These are phyloP conservation scores for Nadsonia commutata DNA, from an alignment of 1,139 yeast species.

Conservation along the genomic window DNA sequence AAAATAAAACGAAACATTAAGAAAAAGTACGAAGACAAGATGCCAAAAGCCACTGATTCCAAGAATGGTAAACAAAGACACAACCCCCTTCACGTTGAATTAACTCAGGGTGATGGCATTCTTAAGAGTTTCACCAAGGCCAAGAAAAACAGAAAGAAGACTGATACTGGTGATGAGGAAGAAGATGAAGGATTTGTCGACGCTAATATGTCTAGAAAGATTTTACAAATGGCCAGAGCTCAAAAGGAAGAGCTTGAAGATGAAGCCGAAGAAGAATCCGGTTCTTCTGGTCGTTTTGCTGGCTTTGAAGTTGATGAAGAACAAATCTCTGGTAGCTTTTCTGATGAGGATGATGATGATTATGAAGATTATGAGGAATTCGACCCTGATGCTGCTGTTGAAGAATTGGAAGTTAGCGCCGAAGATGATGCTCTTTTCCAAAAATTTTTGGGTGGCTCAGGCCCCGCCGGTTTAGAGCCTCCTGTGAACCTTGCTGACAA, in stretches of 20 bases:
- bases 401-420: constrained; percentile 38
- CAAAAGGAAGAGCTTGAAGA: constrained; percentile 78
- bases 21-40: constrained; percentile 5
- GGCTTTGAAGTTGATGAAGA: constrained; percentile 25
- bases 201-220: constrained; percentile 70
- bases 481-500: constrained; percentile 70
- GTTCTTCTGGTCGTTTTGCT: constrained; percentile 18
- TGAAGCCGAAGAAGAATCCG: constrained; percentile 35
- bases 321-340: neutral
- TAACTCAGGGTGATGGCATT: constrained; percentile 58
- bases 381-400: constrained; percentile 34
- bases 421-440: constrained; percentile 28
- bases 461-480: constrained; percentile 54
- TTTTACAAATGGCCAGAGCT: constrained; percentile 73
- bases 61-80: constrained; percentile 32
- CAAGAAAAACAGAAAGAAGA: constrained; percentile 11
- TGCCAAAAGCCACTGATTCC: constrained; percentile 19
- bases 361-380: constrained; percentile 35
- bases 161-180: constrained; percentile 22
- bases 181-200: constrained; percentile 55
- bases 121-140: constrained; percentile 32
- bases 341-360: constrained; percentile 28
- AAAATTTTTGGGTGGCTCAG: constrained; percentile 23
- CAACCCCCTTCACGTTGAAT: constrained; percentile 66
- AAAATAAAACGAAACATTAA: too few relatives aligned